Conservation (phyloP, 192 early-diverging fungal genomes). For the Coemansia pectinata region DNA sequence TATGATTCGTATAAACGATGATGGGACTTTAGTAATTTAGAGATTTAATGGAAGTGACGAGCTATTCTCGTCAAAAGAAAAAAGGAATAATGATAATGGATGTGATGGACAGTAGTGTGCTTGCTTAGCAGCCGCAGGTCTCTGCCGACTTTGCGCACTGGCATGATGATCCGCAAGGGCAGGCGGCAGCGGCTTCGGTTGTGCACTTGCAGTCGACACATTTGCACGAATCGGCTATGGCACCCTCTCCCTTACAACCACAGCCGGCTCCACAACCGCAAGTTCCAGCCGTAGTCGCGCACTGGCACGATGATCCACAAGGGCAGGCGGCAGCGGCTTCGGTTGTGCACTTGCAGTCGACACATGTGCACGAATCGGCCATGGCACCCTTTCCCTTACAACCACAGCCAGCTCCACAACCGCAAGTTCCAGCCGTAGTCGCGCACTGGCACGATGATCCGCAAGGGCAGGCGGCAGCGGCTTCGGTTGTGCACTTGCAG, state of each 20-base stretch:
- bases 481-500: constrained; percentile 16
- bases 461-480: constrained; percentile 9
- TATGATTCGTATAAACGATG: neutral
- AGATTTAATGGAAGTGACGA: neutral
- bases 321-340: constrained; percentile 2
- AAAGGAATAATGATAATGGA: neutral
- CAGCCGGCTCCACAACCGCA: constrained; percentile 14
- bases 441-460: constrained; percentile 20
- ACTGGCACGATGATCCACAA: constrained; percentile 20
- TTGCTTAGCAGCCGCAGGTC: constrained; percentile 3
- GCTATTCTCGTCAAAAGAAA: neutral
- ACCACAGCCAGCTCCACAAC: constrained; percentile 8
- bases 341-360: constrained; percentile 16
- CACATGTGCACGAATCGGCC: constrained; percentile 23
- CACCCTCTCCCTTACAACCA: constrained; percentile 17
- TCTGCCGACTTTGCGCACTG: constrained; percentile 10
- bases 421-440: neutral
- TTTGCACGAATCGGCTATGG: constrained; percentile 16
- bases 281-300: neutral
- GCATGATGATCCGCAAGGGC: constrained; percentile 24
- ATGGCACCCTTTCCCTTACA: constrained; percentile 20
- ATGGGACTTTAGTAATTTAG: neutral
- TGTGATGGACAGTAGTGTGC: neutral
- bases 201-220: constrained; percentile 27
- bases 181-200: neutral